Percentiles rank a stretch among this genome's conserved stretches.
Evolutionary conservation across 2,329 filamentous ascomycete genomes (phyloP).

Genomic region (Curvularia spicifera): DNA sequence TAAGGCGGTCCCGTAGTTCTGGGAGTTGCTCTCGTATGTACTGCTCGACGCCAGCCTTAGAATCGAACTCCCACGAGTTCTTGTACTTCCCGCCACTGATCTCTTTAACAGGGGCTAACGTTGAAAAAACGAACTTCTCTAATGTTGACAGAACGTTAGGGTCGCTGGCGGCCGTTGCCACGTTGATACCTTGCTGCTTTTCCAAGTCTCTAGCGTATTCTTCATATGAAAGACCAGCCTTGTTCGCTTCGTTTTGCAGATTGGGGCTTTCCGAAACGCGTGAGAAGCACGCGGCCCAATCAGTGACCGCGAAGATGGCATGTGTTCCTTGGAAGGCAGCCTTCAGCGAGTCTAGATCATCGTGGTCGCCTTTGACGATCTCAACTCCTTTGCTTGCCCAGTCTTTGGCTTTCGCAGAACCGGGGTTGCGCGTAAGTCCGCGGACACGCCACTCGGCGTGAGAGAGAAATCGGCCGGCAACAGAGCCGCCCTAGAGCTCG

Average conservation of each 20-base stretch:
- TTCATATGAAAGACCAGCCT: slow-evolving; percentile 34
- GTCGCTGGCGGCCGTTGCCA: slow-evolving; percentile 50
- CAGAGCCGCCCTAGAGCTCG: slow-evolving; percentile 25
- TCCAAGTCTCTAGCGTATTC: slow-evolving; percentile 45
- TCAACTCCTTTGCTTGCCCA: slow-evolving; percentile 32
- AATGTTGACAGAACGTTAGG: slow-evolving; percentile 36
- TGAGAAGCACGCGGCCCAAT: slow-evolving; percentile 43
- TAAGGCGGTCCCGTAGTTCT: slow-evolving; percentile 4
- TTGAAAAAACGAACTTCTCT: slow-evolving; percentile 54
- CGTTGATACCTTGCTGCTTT: slow-evolving; percentile 47
- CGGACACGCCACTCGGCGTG: slow-evolving; percentile 35
- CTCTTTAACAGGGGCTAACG: slow-evolving; percentile 44
- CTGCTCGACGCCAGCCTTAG: slow-evolving; percentile 44
- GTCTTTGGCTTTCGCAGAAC: slow-evolving; percentile 42
- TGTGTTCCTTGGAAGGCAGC: slow-evolving; percentile 21
- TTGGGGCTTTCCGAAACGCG: slow-evolving; percentile 26
- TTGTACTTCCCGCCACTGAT: slow-evolving; percentile 42
- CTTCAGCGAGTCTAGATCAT: slow-evolving; percentile 21
- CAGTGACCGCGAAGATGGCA: slow-evolving; percentile 50
- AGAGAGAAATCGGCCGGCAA: slow-evolving; percentile 33
- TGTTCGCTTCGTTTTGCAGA: slow-evolving; percentile 26
- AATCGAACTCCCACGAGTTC: slow-evolving; percentile 51
- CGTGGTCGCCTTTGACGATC: slow-evolving; percentile 25
- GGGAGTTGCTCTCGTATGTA: slow-evolving; percentile 13
- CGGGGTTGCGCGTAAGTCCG: slow-evolving; percentile 54